phyloP scores from a whole-genome alignment of 2,329 filamentous ascomycete species.

The Paracamarosporium sp. region DNA sequence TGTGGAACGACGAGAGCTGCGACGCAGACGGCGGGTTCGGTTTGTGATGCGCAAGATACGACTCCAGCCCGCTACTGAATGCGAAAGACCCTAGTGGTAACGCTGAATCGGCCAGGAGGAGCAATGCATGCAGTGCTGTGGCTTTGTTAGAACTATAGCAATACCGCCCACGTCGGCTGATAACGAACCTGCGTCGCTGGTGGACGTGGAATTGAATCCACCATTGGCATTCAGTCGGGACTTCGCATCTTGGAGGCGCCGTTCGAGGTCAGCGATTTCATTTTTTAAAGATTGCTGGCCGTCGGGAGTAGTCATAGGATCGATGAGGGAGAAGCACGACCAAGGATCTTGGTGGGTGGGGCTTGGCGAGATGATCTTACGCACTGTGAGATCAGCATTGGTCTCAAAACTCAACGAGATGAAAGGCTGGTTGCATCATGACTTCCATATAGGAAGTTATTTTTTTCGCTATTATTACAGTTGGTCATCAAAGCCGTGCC shows the following conservation, averaged over 20 bases:
- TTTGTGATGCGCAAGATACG: conserved; percentile 74
- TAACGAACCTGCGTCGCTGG: conserved; percentile 25
- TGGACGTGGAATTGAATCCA: conserved; percentile 10
- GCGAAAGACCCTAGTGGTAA: conserved; percentile 86
- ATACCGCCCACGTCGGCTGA: conserved; percentile 3
- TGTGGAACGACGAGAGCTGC: conserved; percentile 59
- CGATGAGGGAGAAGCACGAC: conserved; percentile 16
- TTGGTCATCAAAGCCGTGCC: neutral
- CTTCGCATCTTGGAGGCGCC: conserved; percentile 55
- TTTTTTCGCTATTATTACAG: neutral
- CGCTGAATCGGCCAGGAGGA: conserved; percentile 81
- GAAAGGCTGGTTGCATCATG: neutral
- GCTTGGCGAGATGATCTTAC: conserved; percentile 21
- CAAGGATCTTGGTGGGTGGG: conserved; percentile 13
- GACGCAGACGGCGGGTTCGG: conserved; percentile 36
- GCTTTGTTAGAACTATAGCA: conserved; percentile 1
- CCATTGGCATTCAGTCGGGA: conserved; percentile 51
- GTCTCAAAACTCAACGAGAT: neutral
- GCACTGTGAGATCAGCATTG: neutral
- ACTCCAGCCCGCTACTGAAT: conserved; percentile 83
- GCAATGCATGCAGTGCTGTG: conserved; percentile 67
- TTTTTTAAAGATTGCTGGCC: conserved; percentile 44
- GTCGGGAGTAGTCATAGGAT: conserved; percentile 33
- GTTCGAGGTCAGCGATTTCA: conserved; percentile 67
- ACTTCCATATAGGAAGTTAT: neutral